Conservation (phyloP, 108 stramenopile genomes). For the Nannochloropsis salina region DNA sequence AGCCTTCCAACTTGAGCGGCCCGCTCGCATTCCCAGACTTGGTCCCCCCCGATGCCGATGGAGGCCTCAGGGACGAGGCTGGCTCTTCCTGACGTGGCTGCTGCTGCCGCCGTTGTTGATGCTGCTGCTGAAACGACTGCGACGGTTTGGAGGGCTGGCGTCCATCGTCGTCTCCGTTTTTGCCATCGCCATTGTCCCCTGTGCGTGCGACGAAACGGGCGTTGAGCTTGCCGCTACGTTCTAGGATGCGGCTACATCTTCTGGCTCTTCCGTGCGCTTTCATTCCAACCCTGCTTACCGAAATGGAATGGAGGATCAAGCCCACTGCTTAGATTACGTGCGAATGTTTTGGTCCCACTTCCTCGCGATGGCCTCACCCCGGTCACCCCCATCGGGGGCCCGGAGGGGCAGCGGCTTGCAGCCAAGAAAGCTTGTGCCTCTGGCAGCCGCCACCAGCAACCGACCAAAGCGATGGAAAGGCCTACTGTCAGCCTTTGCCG, state of each 20-base stretch:
- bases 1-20: neutral
- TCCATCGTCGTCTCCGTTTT: neutral
- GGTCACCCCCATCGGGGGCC: neutral
- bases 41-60: neutral
- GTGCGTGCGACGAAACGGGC: neutral
- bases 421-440: neutral
- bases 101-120: slow-evolving; percentile 15
- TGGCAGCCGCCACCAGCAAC: neutral
- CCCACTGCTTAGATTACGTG: neutral
- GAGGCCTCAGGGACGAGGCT: neutral
- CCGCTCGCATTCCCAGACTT: neutral
- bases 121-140: neutral
- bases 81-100: neutral
- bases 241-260: neutral
- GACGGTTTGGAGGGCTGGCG: neutral
- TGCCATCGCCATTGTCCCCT: neutral
- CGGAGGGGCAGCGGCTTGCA: neutral
- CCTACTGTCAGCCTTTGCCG: neutral
- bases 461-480: neutral
- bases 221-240: neutral
- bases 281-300: neutral
- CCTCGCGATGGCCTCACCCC: neutral
- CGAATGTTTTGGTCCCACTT: neutral
- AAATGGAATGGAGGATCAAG: neutral
- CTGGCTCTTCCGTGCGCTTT: neutral